These are phyloP conservation scores for Didymella pinodella DNA, from an alignment of 2,329 filamentous ascomycete species.

Conservation along the genomic window DNA sequence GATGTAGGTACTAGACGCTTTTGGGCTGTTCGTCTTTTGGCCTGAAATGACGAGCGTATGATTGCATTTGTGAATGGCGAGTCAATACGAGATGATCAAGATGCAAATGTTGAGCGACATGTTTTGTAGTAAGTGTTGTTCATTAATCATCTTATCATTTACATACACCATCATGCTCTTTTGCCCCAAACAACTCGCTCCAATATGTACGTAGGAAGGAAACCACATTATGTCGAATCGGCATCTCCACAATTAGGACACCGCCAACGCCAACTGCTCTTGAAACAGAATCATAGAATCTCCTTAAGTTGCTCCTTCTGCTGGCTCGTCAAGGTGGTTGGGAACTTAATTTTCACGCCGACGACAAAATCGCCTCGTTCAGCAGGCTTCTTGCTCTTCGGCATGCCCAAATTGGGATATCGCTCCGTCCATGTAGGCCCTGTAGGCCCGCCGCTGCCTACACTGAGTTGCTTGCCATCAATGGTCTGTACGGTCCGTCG, in stretches of 20 bases:
- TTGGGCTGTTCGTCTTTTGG: not conserved
- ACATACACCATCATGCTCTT: not conserved
- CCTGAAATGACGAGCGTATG: not conserved
- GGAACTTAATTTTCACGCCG: conserved; percentile 92
- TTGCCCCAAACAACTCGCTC: not conserved
- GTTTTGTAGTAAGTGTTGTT: not conserved
- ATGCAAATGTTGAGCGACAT: not conserved
- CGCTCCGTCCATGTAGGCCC: conserved; percentile 81
- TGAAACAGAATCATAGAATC: conserved; percentile 63
- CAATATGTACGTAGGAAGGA: conserved; percentile 9
- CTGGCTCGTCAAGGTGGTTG: conserved; percentile 73
- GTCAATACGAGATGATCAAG: not conserved
- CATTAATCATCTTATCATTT: conserved; percentile 16
- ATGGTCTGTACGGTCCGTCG: conserved; percentile 90
- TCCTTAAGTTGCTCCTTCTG: conserved; percentile 86
- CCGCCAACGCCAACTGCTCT: conserved; percentile 32
- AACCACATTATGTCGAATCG: not conserved
- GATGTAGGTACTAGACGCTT: too few relatives aligned
- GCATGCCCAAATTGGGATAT: conserved; percentile 92
- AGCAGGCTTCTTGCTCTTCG: conserved; percentile 85
- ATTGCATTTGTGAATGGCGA: not conserved
- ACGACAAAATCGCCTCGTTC: conserved; percentile 88
- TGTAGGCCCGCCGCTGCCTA: conserved; percentile 84
- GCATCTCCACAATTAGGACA: conserved; percentile 12
- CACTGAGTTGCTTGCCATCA: conserved; percentile 82